Conservation (phyloP, 768 basidiomycete species). For the Panus rudis region DNA sequence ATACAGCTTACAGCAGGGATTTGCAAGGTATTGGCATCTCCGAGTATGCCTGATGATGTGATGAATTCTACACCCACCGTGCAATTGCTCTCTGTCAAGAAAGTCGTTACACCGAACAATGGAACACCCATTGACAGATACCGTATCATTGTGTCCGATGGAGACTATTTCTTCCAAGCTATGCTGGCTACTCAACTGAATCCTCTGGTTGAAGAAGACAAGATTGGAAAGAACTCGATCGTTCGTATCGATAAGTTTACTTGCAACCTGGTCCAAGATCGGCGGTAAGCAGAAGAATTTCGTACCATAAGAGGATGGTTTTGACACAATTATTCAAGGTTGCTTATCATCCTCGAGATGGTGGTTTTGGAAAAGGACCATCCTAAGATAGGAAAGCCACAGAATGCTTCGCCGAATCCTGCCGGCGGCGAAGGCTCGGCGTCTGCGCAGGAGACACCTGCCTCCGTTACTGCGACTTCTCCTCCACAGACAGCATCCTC, state of each 20-base stretch:
- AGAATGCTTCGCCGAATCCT: slow-evolving; percentile 23
- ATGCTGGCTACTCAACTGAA: slow-evolving; percentile 96
- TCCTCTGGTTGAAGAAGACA: slow-evolving; percentile 53
- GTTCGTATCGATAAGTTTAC: slow-evolving; percentile 69
- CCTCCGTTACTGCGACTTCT: slow-evolving; percentile 23
- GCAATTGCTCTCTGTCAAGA: slow-evolving; percentile 81
- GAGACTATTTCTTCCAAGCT: slow-evolving; percentile 76
- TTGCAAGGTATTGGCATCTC: slow-evolving; percentile 40
- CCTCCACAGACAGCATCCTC: slow-evolving; percentile 18
- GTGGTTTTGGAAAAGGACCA: slow-evolving; percentile 43
- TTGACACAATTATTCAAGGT: slow-evolving; percentile 39
- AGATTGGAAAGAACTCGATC: slow-evolving; percentile 59
- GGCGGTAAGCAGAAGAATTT: slow-evolving; percentile 49
- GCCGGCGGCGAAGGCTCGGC: slow-evolving; percentile 26
- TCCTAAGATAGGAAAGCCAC: slow-evolving; percentile 73
- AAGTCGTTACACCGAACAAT: slow-evolving; percentile 40
- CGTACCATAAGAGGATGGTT: neutral
- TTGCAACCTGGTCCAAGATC: slow-evolving; percentile 77
- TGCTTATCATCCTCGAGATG: slow-evolving; percentile 74
- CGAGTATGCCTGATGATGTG: slow-evolving; percentile 34
- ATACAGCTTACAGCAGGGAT: slow-evolving; percentile 53
- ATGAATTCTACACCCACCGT: slow-evolving; percentile 40
- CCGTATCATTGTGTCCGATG: slow-evolving; percentile 88
- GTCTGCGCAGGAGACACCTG: slow-evolving; percentile 21
- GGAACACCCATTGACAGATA: slow-evolving; percentile 45